These are phyloP conservation scores for Phytophthora sojae DNA, from an alignment of 352 stramenopile species.

Conservation along the genomic window DNA sequence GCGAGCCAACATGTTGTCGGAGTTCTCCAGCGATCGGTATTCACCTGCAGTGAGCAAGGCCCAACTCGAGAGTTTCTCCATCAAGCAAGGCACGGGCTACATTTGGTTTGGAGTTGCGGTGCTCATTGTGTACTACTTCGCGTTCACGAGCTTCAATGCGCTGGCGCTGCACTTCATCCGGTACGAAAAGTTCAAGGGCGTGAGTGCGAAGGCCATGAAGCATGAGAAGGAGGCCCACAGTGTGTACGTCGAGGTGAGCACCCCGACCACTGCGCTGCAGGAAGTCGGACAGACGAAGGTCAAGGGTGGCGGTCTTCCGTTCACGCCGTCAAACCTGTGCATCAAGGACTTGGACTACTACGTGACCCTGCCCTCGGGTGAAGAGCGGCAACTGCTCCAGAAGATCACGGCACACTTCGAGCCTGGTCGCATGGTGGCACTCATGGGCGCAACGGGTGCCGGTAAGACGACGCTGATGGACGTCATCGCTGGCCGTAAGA, in stretches of 20 bases:
- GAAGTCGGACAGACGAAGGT: constrained; percentile 25
- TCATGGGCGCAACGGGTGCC: constrained; percentile 79
- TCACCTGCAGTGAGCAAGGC: constrained; percentile 11
- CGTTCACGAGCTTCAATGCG: constrained; percentile 46
- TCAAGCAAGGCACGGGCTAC: constrained; percentile 46
- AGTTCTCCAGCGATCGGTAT: constrained; percentile 59
- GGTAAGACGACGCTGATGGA: constrained; percentile 75
- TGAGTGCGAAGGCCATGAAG: constrained; percentile 46
- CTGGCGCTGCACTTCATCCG: constrained; percentile 44
- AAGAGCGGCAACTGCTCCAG: constrained; percentile 50
- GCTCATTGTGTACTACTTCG: no score
- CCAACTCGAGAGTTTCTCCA: constrained; percentile 51
- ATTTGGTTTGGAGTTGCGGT: constrained; percentile 36
- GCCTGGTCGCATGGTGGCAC: constrained; percentile 66
- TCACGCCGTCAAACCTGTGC: constrained; percentile 55
- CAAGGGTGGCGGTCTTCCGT: constrained; percentile 37
- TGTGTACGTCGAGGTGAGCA: constrained; percentile 43
- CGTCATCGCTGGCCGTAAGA: constrained; percentile 67
- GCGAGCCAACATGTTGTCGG: constrained; percentile 62
- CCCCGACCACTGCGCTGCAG: constrained; percentile 18
- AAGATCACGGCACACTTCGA: constrained; percentile 63
- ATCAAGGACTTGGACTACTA: constrained; percentile 65
- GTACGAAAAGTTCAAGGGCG: constrained; percentile 54
- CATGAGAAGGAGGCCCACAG: constrained; percentile 25
- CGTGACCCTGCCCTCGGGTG: constrained; percentile 65